Base-by-base conservation (phyloP, 345 rosid genomes). In the Populus davidiana region DNA sequence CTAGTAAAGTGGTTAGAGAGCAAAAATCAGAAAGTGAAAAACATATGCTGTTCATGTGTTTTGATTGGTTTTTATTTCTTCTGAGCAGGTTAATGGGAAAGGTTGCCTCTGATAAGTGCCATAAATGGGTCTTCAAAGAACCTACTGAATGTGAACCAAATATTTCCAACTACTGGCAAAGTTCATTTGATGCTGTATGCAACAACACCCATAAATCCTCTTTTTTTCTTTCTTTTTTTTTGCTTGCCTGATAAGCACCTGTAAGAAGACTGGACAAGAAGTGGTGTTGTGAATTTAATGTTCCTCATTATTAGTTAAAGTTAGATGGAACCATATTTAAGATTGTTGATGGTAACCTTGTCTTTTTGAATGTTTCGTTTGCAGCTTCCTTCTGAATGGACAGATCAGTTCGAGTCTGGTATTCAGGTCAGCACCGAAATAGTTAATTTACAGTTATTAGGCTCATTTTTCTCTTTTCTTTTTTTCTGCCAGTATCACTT, bases 81-180 rank as follows among this genome's bases (percentile, higher is more conserved):
- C 47, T 64, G 71, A 47, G 33, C 92, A 96, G 99, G 89, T 89
- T 96, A 79, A 96, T 96, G 99, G 99, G 99, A 75, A 96, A 96
- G 81, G 99, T 96, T 86, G 99, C 99, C 73, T 93, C 99, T 44
- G 99, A 96, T 88, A 96, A 95, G 89, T 96, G 99, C 77, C 99
- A 93, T 86, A 96, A 96, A 77, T 96, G 99, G 99, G 99, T 96
- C 20, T 96, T 93, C 90, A 96, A 93, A 83, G 98, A 96, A 82
- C 98, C 98, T 66, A 85, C 93, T 52, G 99, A 96, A 83, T 91
- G 89, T 82, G 99, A 96, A 89, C 90, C 94, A n/a, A 93, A 89
- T 81, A 88, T 91, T 83, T 86, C 98, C 80, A 96, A 92, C 86
- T 92, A 96, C 85, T 96, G 99, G 99, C 99, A 93, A 81, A 96